Evolutionary conservation across 78 protist genomes (phyloP), one percentile per base, ranked within the genome.

Genomic region (Dictyostelium intermedium): DNA sequence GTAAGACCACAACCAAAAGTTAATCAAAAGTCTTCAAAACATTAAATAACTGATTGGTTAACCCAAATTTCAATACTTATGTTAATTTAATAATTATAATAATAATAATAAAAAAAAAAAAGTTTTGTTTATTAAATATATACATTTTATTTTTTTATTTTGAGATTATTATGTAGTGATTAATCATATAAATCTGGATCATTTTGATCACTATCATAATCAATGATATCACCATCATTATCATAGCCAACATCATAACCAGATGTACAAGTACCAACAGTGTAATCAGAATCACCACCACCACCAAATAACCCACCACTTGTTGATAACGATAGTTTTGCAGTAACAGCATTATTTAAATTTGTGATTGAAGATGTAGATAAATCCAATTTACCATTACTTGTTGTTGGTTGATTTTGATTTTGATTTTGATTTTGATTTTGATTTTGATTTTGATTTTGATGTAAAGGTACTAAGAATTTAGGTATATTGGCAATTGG

Each of bases 401-500:
- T 63, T 10, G n/a, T 63, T 61, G 8, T 25, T 5, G 20, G 14
- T 50, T 50, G 61, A 50, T 50, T 50, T 50, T 5, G 13, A n/a
- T 18, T 5, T 23, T n/a, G 34, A 27, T 8, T n/a, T 61, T 66
- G 74, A 27, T 6, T 27, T 66, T 10, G 32, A 25, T n/a, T 61
- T 9, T 61, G 25, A 61, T 9, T 61, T 61, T 61, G 72, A 9
- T n/a, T 23, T n/a, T 23, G 32, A 23, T 20, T 5, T 66, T 66
- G 74, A 25, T 66, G 74, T 27, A 66, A 27, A 23, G 74, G 74
- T 13, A 30, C 37, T 18, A 72, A 34, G 10, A 77, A 9, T 47
- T 80, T 80, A 25, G 84, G 84, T 16, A 87, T 87, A 60, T 78
- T 61, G 9, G 76, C 77, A 25, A 79, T 89, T 47, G 94, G 94